Evolutionary conservation across 306 rosid genomes (phyloP).

Genomic region (Quercus aquifolioides): DNA sequence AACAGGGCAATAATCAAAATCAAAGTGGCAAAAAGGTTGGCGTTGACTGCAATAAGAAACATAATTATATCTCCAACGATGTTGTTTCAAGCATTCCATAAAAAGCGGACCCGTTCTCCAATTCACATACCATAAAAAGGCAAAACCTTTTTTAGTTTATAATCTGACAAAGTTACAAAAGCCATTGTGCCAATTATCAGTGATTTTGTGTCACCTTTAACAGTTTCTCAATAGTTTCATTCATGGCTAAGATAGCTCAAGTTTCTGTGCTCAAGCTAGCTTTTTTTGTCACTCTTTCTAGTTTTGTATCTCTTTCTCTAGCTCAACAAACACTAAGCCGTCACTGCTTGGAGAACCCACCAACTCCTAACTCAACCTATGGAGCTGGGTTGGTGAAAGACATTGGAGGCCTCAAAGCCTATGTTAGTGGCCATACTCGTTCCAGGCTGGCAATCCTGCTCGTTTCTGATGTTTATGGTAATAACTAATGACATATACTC

Average conservation of each 20-base stretch:
- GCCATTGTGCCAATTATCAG: too few relatives aligned
- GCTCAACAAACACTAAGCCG: neutral
- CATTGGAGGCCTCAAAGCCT: neutral
- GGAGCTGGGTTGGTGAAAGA: neutral
- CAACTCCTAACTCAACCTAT: neutral
- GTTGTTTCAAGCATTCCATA: too few relatives aligned
- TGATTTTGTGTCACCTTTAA: too few relatives aligned
- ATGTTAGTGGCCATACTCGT: neutral
- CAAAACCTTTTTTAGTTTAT: too few relatives aligned
- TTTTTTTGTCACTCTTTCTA: neutral
- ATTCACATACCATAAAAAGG: too few relatives aligned
- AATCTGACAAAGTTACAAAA: too few relatives aligned
- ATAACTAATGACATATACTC: neutral
- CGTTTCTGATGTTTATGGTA: neutral
- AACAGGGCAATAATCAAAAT: too few relatives aligned
- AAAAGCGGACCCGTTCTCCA: too few relatives aligned
- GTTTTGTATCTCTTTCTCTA: neutral
- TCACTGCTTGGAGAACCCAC: slow-evolving; percentile 5
- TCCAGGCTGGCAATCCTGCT: neutral
- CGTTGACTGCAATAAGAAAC: too few relatives aligned
- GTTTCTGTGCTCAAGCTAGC: neutral
- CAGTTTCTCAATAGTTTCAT: neutral
- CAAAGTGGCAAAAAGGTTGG: too few relatives aligned
- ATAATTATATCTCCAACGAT: too few relatives aligned
- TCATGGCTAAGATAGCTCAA: neutral